These are phyloP conservation scores for Cladorrhinum sp. DNA, from an alignment of 2,329 filamentous ascomycete genomes.

Conservation along the genomic window DNA sequence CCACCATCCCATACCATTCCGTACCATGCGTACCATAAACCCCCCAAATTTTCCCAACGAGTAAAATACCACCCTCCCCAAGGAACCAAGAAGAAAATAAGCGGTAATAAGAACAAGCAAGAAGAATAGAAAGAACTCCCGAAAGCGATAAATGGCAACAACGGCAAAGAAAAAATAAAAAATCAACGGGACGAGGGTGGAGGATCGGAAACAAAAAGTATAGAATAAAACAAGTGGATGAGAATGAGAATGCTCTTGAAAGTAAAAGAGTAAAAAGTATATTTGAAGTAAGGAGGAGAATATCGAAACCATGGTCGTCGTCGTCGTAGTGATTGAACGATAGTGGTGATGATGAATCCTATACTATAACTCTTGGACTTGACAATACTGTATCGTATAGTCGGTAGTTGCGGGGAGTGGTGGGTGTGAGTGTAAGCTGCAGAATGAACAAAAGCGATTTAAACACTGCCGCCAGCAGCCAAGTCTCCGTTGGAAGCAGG, in stretches of 20 bases:
- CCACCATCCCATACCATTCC: no score
- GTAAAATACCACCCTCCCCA: neutral
- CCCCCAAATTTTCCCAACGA: no score
- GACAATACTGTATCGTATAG: neutral
- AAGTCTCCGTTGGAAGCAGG: slow-evolving; percentile 36
- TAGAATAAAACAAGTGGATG: neutral
- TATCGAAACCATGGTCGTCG: neutral
- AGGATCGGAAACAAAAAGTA: neutral
- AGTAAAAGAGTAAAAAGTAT: neutral
- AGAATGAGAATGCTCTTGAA: neutral
- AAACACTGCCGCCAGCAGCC: slow-evolving; percentile 19
- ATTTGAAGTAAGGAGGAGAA: neutral
- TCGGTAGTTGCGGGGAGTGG: neutral
- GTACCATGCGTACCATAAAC: no score
- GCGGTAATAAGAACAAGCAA: no score
- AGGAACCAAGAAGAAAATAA: no score
- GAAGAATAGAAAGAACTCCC: neutral
- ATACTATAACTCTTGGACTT: neutral
- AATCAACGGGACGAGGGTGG: neutral
- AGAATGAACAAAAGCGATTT: neutral
- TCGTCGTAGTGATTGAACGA: neutral
- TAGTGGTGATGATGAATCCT: neutral
- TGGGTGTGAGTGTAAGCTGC: neutral
- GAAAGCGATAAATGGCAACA: no score
- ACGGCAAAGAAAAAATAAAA: neutral